Evolutionary conservation across 257 asterid species (phyloP), one percentile per base, ranked within the genome.

Genomic region (Apocynum venetum): DNA sequence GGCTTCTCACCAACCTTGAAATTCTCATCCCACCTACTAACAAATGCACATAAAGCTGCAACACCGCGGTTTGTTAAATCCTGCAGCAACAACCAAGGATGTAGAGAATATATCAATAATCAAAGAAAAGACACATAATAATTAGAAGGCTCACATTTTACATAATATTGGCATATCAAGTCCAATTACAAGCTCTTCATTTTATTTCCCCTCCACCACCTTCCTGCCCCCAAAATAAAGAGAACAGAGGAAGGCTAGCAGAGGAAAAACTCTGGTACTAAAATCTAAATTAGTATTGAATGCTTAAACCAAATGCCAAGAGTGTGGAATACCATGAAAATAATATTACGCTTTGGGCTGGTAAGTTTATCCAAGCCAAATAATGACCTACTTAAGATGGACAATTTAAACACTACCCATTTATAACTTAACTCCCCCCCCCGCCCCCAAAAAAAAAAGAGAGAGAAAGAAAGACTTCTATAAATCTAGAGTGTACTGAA

Each of bases 41-140:
- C 88, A 81, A 90, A 51, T 81, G 76, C 71, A 71, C 94, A 89
- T 60, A 93, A 87, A 80, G 88, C 89, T 90, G 87, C 85, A 15
- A 93, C 96, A 71, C 97, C 97, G 44, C 89, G 91, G 73, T 87
- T 91, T 78, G 93, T 87, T 78, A 91, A 81, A 9, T 87, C 93
- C 97, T 92, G 73, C 63, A 74, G 52, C 73, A 77, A 80, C 60
- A 83, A 74, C 46, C 6, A 80, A 14, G 53, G 31, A 48, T 43
- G 76, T 17, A 75, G 40, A 44, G 14, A 76, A 75, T 75, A 68
- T 8, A 43, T 15, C 43, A 71, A 31, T 43, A 52, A 71, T 71
- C 25, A 14, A 13, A 71, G 60, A n/a, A 49, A 46, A 71, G 12
- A 13, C 11, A 31, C 11, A 20, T 49, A 19, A 49, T 25, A 48